These are phyloP conservation scores for Parathielavia appendiculata DNA, from an alignment of 495 filamentous ascomycete species.

Conservation along the genomic window DNA sequence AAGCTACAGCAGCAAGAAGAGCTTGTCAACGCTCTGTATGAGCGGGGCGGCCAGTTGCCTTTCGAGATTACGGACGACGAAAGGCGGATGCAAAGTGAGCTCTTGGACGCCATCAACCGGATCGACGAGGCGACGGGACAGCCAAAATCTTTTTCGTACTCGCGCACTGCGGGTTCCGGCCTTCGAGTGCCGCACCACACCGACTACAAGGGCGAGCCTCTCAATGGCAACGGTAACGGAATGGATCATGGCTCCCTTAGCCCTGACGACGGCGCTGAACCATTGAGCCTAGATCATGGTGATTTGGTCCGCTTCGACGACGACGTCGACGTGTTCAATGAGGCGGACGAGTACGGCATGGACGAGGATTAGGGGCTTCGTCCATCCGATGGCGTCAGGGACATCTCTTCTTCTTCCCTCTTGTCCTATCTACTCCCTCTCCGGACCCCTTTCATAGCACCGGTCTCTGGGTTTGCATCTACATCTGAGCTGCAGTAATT, in stretches of 20 bases:
- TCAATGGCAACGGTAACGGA: slow-evolving; percentile 43
- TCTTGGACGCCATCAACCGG: slow-evolving; percentile 75
- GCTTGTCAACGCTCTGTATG: slow-evolving; percentile 64
- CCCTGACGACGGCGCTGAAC: slow-evolving; percentile 59
- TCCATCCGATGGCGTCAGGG: slow-evolving; percentile 26
- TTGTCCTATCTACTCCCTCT: slow-evolving; percentile 19
- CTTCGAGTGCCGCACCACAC: slow-evolving; percentile 90
- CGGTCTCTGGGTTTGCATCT: slow-evolving; percentile 8
- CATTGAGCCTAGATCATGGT: slow-evolving; percentile 46
- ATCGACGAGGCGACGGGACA: slow-evolving; percentile 53
- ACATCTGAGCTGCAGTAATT: slow-evolving; percentile 4
- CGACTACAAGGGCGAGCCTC: slow-evolving; percentile 75
- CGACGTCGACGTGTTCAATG: slow-evolving; percentile 70
- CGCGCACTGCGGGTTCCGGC: slow-evolving; percentile 74
- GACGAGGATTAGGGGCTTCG: slow-evolving; percentile 35
- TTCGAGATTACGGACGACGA: slow-evolving; percentile 89
- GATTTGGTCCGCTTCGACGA: slow-evolving; percentile 70
- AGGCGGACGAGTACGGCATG: slow-evolving; percentile 87
- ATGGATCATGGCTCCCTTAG: slow-evolving; percentile 54
- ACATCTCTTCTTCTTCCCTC: not conserved
- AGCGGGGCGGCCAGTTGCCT: slow-evolving; percentile 66
- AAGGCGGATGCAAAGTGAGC: slow-evolving; percentile 87
- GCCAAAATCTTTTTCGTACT: slow-evolving; percentile 60
- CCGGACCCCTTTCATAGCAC: not conserved
- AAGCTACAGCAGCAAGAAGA: slow-evolving; percentile 87